Evolutionary conservation across 805 yeast genomes (phyloP), one percentile per base, ranked within the genome.

Genomic region (Barnettozyma sp.): DNA sequence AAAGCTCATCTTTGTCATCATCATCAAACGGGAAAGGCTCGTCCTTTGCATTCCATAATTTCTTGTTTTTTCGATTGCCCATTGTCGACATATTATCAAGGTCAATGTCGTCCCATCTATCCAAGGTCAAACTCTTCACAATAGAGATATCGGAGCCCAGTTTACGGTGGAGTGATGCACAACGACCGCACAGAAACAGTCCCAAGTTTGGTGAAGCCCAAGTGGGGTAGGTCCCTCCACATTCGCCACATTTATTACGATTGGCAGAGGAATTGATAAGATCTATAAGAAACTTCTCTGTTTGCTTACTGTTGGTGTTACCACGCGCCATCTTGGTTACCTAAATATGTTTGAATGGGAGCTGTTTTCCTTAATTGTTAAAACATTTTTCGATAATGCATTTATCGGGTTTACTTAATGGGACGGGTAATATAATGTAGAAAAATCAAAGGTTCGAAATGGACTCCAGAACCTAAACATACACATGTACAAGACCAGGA

Each of bases 231-330:
- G 71, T 53, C 5, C 75, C 61, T 3, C 73, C 72, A 60, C 94
- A 84, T 54, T 84, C 95, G 24, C 87, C 94, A 57, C 95, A 84
- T 52, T 67, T 73, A 56, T 82, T 82, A 32, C 64, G 61, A 53
- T 83, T 84, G 13, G 59, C 74, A 10, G 72, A 62, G 28, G 63
- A 52, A 50, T 80, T 81, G 45, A 82, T 66, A 39, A 82, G 56
- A 25, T 72, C 77, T 35, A 76, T 69, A 46, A 84, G 63, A 46
- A 70, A 72, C 30, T 60, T 60, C 49, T 74, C 80, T 9, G 60
- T 44, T 15, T 66, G 56, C 40, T 66, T 61, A 42, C 69, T 72
- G 30, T 58, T 58, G 33, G 62, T 62, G 38, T 24, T 37, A 5
- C 36, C 29, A 6, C 60, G 63, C 26, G 62, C 59, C 60, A 59